Conservation (phyloP, 306 rosid species). For the Vachellia collinsii region DNA sequence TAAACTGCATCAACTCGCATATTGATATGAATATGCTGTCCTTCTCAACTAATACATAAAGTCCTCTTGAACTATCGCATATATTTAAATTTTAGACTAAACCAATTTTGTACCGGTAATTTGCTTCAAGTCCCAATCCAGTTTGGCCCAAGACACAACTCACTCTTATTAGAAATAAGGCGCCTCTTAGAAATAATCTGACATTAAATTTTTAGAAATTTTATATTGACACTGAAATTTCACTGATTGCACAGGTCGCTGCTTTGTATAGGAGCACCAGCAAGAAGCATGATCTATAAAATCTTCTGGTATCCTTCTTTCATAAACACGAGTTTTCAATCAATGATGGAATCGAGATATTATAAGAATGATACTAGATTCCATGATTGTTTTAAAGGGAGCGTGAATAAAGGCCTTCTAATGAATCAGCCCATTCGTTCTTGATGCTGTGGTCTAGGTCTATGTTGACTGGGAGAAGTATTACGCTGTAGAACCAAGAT, state of each 20-base stretch:
- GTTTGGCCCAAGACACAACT: neutral
- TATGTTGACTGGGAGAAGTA: neutral
- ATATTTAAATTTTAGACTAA: neutral
- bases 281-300: neutral
- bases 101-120: neutral
- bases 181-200: neutral
- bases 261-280: neutral
- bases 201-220: neutral
- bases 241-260: too few relatives aligned
- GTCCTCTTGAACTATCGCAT: neutral
- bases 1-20: neutral
- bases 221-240: neutral
- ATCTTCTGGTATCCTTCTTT: neutral
- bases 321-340: neutral
- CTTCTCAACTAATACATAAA: neutral
- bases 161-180: neutral
- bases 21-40: neutral
- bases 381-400: neutral
- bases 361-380: neutral
- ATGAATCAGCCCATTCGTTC: neutral
- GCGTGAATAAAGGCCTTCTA: neutral
- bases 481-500: neutral
- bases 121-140: slow-evolving; percentile 1
- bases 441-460: neutral
- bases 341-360: neutral